Conservation (phyloP, 352 stramenopile species). For the Pythium pyrilobum region DNA sequence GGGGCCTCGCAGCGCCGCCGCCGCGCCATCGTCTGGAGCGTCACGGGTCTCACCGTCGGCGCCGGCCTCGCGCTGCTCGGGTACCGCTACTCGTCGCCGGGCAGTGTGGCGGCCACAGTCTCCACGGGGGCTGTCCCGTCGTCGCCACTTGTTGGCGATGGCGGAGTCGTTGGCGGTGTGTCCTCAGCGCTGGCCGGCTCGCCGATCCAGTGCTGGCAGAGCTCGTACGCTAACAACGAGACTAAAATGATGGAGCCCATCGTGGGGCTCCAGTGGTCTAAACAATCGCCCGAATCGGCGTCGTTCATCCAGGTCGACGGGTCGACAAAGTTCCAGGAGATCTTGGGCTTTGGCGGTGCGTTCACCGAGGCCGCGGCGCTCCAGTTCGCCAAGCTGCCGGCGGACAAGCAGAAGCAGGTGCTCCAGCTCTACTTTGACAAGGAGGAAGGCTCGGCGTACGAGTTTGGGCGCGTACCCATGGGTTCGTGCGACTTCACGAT, state of each 20-base stretch:
- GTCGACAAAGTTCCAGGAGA: slow-evolving; percentile 58
- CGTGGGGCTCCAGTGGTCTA: slow-evolving; percentile 39
- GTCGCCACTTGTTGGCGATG: background rate
- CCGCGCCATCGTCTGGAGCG: slow-evolving; percentile 19
- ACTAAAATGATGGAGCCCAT: slow-evolving; percentile 66
- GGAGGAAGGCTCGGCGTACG: slow-evolving; percentile 74
- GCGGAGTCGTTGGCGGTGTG: background rate
- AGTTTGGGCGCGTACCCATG: slow-evolving; percentile 89
- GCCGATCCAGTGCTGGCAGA: slow-evolving; percentile 55
- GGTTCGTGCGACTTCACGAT: slow-evolving; percentile 88
- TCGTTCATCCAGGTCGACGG: slow-evolving; percentile 55
- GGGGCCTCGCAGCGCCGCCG: slow-evolving; percentile 20
- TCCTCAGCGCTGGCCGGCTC: background rate
- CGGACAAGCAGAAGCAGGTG: slow-evolving; percentile 75
- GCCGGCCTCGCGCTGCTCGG: slow-evolving; percentile 24
- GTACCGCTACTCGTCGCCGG: slow-evolving; percentile 7
- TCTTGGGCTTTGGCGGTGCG: slow-evolving; percentile 88
- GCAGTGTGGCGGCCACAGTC: background rate
- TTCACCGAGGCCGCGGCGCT: slow-evolving; percentile 90
- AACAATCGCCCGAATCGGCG: background rate
- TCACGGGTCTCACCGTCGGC: slow-evolving; percentile 23
- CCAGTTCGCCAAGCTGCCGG: slow-evolving; percentile 81
- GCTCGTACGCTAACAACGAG: slow-evolving; percentile 48
- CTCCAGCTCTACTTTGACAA: slow-evolving; percentile 87
- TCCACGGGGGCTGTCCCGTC: background rate